phyloP scores from a whole-genome alignment of 2,329 filamentous ascomycete species.

The Hypoxylon sp. region DNA sequence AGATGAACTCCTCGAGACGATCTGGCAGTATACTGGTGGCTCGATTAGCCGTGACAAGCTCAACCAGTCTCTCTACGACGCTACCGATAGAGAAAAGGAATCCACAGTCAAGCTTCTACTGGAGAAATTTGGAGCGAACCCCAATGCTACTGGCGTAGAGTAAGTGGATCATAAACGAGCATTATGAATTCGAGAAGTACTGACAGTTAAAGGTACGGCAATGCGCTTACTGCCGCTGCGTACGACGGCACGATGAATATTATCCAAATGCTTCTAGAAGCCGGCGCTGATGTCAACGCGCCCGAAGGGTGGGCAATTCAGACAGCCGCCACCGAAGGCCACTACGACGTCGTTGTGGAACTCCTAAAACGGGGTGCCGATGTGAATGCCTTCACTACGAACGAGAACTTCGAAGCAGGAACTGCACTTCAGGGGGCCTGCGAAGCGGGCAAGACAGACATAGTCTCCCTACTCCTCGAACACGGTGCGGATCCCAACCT shows the following conservation, averaged over 20 bases:
- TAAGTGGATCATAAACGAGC: conserved; percentile 46
- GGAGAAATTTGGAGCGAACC: conserved; percentile 54
- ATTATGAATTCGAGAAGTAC: neutral
- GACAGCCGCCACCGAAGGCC: conserved; percentile 55
- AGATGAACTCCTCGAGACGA: conserved; percentile 55
- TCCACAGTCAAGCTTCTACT: conserved; percentile 57
- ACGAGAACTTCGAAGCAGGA: conserved; percentile 52
- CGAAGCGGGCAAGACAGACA: conserved; percentile 54
- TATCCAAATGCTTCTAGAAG: conserved; percentile 54
- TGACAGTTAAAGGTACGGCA: conserved; percentile 52
- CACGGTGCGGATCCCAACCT: conserved; percentile 57
- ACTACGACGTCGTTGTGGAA: conserved; percentile 55
- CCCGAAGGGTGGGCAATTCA: conserved; percentile 58
- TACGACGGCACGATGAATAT: conserved; percentile 57
- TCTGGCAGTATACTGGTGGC: conserved; percentile 58
- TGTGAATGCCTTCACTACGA: conserved; percentile 54
- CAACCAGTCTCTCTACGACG: conserved; percentile 57
- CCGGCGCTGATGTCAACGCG: conserved; percentile 55
- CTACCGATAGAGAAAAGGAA: conserved; percentile 58
- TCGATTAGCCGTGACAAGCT: conserved; percentile 54
- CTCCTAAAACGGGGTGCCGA: conserved; percentile 56
- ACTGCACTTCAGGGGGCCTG: conserved; percentile 60
- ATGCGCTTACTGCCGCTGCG: conserved; percentile 57
- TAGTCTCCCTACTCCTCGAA: conserved; percentile 58
- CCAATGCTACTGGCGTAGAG: conserved; percentile 59